These are phyloP conservation scores for Lactarius quietus DNA, from an alignment of 768 basidiomycete genomes.

Conservation along the genomic window DNA sequence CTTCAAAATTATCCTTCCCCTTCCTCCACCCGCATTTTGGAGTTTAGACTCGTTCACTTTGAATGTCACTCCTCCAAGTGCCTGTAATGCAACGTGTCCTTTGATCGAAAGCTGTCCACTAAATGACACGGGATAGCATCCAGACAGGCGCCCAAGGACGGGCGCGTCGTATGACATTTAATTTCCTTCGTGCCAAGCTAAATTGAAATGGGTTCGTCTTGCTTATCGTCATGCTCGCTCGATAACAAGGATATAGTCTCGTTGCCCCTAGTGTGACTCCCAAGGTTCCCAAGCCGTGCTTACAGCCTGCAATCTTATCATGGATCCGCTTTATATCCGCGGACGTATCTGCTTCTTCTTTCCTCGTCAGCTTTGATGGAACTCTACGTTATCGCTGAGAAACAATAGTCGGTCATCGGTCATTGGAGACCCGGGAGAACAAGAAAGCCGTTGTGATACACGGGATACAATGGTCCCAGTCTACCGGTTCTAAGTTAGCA, in stretches of 20 bases:
- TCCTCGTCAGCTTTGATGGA: not conserved
- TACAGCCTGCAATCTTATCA: not conserved
- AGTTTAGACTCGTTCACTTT: not conserved
- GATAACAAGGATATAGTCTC: not conserved
- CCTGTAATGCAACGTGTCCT: not conserved
- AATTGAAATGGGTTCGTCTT: not conserved
- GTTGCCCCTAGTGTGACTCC: not conserved
- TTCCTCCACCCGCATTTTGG: not conserved
- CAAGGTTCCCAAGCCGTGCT: not conserved
- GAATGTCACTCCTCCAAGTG: not conserved
- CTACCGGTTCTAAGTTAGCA: not conserved
- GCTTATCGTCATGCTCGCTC: not conserved
- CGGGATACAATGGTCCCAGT: not conserved
- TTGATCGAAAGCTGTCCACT: not conserved
- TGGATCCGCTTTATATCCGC: conserved; percentile 7
- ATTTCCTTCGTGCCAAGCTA: not conserved
- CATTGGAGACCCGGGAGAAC: not conserved
- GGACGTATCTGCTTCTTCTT: not conserved
- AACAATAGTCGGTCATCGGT: too few species aligned
- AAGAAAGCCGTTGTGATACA: not conserved
- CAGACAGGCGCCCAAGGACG: too few species aligned
- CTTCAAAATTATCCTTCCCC: not conserved
- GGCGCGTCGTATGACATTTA: not conserved
- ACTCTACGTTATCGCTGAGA: not conserved
- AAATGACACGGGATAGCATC: not conserved